Evolutionary conservation across 805 yeast species (phyloP), one percentile per base, ranked within the genome.

Genomic region (Candida silvatica): DNA sequence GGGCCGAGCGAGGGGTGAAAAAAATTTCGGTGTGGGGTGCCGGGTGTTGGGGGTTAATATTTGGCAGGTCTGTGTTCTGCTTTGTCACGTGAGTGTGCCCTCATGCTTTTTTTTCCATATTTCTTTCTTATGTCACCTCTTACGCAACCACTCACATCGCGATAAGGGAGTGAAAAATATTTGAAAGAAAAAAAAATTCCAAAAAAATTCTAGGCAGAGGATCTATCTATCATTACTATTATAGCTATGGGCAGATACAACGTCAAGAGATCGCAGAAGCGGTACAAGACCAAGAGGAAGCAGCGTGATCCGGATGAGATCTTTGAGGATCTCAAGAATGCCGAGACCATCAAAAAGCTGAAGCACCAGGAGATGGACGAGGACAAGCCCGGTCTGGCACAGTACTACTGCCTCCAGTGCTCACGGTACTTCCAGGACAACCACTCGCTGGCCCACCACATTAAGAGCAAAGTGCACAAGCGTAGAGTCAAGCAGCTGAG

Each of bases 341-440:
- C 71, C 27, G 81, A 77, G 26, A 62, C 79, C n/a, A 79, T 86
- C 37, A 58, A 68, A 37, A 63, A 67, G 28, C 66, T 87, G 38
- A 71, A 83, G 53, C 78, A 82, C 54, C 97, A 90, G 59, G 82
- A 85, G 4, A 58, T 83, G 37, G 96, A 90, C 58, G 97, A 90
- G 61, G 74, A 77, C 29, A 80, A 80, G 52, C 88, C 97, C 1
- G 99, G 99, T 2, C 62, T 92, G 45, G 99, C 96, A 12, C 97
- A 92, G 59, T 80, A 74, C 59, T 92, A 85, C 58, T 92, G 97
- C 59, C 69, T 92, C 36, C 95, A 87, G 44, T 92, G 99, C 67
- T 94, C 94, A 32, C 83, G 80, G 54, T 86, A 92, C 59, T 86
- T 77, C 51, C 96, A 88, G 54, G 77, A 79, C 38, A 86, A 81